Evolutionary conservation across 345 rosid species (phyloP).

Genomic region (Lepidium sativum): DNA sequence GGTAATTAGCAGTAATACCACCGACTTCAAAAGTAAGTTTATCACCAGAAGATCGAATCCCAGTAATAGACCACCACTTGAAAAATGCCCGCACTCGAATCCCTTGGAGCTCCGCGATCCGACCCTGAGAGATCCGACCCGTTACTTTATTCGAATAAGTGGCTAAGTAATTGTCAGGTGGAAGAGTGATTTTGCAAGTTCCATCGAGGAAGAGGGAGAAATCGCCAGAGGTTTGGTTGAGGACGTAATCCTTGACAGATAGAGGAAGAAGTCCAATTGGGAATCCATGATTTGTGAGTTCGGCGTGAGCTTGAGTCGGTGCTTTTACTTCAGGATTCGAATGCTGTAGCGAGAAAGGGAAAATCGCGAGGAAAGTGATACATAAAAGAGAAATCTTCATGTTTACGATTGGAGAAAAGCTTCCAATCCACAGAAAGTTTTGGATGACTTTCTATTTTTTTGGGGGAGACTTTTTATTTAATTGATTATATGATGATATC

Average conservation of each 20-base stretch:
- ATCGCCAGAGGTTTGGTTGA: constrained; percentile 64
- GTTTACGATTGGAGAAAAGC: neutral
- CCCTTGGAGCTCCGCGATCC: constrained; percentile 64
- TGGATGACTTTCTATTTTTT: too few relatives aligned
- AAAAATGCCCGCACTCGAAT: constrained; percentile 78
- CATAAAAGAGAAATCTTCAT: constrained; percentile 30
- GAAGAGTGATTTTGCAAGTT: constrained; percentile 65
- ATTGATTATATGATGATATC: too few relatives aligned
- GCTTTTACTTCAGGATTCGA: constrained; percentile 21
- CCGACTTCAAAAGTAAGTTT: constrained; percentile 79
- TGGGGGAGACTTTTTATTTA: too few relatives aligned
- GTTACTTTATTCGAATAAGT: constrained; percentile 54
- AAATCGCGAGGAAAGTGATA: constrained; percentile 17
- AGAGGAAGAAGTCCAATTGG: constrained; percentile 83
- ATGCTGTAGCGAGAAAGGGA: constrained; percentile 25
- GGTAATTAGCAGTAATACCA: constrained; percentile 58
- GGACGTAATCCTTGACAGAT: constrained; percentile 38
- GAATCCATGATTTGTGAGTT: constrained; percentile 64
- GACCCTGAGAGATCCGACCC: constrained; percentile 66
- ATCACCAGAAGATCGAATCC: constrained; percentile 68
- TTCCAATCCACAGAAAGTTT: neutral
- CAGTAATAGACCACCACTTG: constrained; percentile 83
- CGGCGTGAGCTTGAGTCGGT: constrained; percentile 53
- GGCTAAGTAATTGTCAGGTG: constrained; percentile 90
- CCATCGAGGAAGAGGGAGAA: constrained; percentile 62